Evolutionary conservation across 2,329 filamentous ascomycete species (phyloP), one percentile per base, ranked within the genome.

Genomic region (Xylariales sp.): DNA sequence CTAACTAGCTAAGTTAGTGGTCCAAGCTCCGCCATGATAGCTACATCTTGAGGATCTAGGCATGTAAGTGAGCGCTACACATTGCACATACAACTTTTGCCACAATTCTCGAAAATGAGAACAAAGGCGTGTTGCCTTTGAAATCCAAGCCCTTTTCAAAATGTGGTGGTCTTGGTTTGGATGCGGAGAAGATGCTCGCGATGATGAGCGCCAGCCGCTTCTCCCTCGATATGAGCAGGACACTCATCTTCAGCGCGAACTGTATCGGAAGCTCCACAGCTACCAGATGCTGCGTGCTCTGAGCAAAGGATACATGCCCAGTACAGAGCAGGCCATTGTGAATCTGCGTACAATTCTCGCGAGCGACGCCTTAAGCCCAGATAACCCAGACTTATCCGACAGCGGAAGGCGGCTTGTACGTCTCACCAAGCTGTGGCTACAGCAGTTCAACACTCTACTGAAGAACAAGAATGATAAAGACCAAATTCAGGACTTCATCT

Each of bases 201-300:
- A 49, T 43, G 71, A 68, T 38, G 73, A 91, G 55, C 83, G 79
- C 37, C 72, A 89, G 54, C 89, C 89, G 45, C 73, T 95, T 40
- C 79, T 95, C 33, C 86, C 89, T 41, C 83, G 81, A 52, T 93
- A 93, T 70, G 72, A 81, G 52, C 84, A 94, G 60, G 87, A 93
- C 53, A 95, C 90, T 1, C 66, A 72, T 21, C 67, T 90, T 38
- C 87, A 95, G 72, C 74, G 81, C 33, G 72, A 81, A 52, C 74
- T 95, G 41, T 87, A 91, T 55, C 81, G 91, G 61, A 96, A 95
- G 70, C 76, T 97, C 43, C 91, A 95, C 64, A 83, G 83, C 18
- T 96, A 95, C 57, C 88, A 95, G 69, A 95, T 95, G 84, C 59
- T 89, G 19, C 78, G 86, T 37, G 91, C 91, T 38, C 60, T 96